Evolutionary conservation across 495 filamentous ascomycete genomes (phyloP).

Genomic region (Penicillium subrubescens): DNA sequence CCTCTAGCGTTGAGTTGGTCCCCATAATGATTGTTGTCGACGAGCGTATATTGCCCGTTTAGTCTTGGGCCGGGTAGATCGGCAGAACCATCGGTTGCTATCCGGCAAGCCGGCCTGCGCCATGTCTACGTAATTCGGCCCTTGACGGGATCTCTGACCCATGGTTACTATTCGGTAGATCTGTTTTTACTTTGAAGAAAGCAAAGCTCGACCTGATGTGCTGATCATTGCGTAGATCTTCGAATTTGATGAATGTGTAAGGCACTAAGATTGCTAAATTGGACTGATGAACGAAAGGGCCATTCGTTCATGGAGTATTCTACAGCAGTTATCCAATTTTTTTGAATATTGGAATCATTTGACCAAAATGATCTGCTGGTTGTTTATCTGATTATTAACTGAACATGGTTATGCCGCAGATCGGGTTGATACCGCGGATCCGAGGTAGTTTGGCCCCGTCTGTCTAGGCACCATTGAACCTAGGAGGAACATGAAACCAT

Average conservation of each 20-base stretch:
- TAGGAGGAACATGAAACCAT: background rate
- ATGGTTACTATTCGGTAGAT: background rate
- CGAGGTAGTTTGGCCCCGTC: background rate
- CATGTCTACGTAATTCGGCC: background rate
- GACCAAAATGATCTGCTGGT: background rate
- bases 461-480: background rate
- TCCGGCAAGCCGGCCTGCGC: background rate
- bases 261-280: background rate
- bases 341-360: background rate
- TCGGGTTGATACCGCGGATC: background rate
- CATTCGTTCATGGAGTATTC: background rate
- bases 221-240: background rate
- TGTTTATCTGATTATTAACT: background rate
- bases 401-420: background rate
- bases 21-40: background rate
- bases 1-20: background rate
- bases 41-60: background rate
- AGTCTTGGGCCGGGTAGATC: slow-evolving; percentile 1
- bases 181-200: background rate
- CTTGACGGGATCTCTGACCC: background rate
- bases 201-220: background rate
- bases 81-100: background rate
- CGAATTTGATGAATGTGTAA: background rate
- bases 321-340: background rate
- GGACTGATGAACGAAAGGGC: background rate